A percentile compares a stretch with the other conserved stretches of the same genome.
phyloP scores from a whole-genome alignment of 1,139 yeast genomes.

The Pneumocystis wakefieldiae region DNA sequence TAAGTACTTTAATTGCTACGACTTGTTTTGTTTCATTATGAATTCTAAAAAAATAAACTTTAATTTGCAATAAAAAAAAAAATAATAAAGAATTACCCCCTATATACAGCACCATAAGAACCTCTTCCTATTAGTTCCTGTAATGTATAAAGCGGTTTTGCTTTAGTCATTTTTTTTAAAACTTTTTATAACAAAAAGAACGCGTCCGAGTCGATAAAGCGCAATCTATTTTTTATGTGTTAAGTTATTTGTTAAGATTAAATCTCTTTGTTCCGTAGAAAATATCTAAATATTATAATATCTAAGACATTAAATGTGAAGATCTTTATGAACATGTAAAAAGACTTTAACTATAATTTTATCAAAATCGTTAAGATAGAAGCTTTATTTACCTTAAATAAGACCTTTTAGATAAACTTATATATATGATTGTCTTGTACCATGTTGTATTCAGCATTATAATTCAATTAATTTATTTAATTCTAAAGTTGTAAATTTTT shows the following conservation, averaged over 20 bases:
- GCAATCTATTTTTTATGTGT: not conserved
- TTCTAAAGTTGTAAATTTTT: too few species aligned
- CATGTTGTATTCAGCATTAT: too few species aligned
- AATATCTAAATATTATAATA: not conserved
- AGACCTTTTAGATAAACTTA: too few species aligned
- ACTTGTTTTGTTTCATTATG: slow-evolving; percentile 52
- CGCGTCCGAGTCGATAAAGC: not conserved
- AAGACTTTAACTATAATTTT: too few species aligned
- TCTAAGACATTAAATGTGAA: too few species aligned
- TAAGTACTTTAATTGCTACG: slow-evolving; percentile 85
- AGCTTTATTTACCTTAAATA: too few species aligned
- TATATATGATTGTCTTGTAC: too few species aligned
- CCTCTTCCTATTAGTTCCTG: slow-evolving; percentile 92
- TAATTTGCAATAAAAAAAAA: not conserved
- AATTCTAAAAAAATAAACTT: slow-evolving; percentile 16
- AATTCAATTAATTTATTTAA: too few species aligned
- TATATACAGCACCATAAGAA: slow-evolving; percentile 90
- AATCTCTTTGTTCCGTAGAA: not conserved
- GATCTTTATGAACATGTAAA: too few species aligned
- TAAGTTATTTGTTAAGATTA: not conserved
- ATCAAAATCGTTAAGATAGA: too few species aligned
- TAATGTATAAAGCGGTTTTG: slow-evolving; percentile 36
- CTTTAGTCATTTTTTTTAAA: not conserved
- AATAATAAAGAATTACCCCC: slow-evolving; percentile 39
- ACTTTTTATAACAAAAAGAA: not conserved